Conservation (phyloP, 768 basidiomycete species). For the Tulasnella sp. region DNA sequence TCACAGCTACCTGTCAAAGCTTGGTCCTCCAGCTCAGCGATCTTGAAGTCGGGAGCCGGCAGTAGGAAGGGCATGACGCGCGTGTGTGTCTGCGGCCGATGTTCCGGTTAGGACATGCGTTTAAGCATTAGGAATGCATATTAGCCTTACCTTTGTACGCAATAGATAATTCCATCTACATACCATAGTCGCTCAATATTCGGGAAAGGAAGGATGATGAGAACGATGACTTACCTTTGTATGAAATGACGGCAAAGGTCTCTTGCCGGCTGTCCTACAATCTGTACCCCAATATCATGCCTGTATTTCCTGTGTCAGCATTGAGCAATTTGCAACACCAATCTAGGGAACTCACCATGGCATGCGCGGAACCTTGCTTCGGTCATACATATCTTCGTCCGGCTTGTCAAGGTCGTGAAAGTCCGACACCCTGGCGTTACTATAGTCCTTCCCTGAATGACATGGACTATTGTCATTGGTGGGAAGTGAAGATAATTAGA, state of each 20-base stretch:
- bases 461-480: too few species aligned
- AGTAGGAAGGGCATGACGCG: slow-evolving; percentile 85
- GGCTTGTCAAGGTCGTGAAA: slow-evolving; percentile 83
- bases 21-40: slow-evolving; percentile 62
- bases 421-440: slow-evolving; percentile 78
- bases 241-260: slow-evolving; percentile 93
- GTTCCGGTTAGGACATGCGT: neutral
- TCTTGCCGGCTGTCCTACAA: slow-evolving; percentile 91
- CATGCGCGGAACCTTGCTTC: slow-evolving; percentile 82
- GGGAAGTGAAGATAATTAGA: too few species aligned
- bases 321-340: neutral
- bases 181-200: neutral
- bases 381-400: slow-evolving; percentile 91
- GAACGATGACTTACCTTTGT: slow-evolving; percentile 48
- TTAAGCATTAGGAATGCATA: neutral
- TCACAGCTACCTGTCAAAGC: slow-evolving; percentile 94
- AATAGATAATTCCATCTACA: slow-evolving; percentile 87
- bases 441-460: slow-evolving; percentile 78
- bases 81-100: slow-evolving; percentile 63
- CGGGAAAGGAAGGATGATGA: neutral
- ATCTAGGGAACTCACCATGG: slow-evolving; percentile 59
- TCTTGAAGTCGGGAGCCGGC: slow-evolving; percentile 86
- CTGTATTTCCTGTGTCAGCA: too few species aligned
- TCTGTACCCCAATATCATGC: slow-evolving; percentile 95
- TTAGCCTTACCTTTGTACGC: slow-evolving; percentile 67